A percentile compares a stretch with the other conserved stretches of the same genome.
phyloP scores from a whole-genome alignment of 1,139 yeast species.

The Geotrichum klebahnii region DNA sequence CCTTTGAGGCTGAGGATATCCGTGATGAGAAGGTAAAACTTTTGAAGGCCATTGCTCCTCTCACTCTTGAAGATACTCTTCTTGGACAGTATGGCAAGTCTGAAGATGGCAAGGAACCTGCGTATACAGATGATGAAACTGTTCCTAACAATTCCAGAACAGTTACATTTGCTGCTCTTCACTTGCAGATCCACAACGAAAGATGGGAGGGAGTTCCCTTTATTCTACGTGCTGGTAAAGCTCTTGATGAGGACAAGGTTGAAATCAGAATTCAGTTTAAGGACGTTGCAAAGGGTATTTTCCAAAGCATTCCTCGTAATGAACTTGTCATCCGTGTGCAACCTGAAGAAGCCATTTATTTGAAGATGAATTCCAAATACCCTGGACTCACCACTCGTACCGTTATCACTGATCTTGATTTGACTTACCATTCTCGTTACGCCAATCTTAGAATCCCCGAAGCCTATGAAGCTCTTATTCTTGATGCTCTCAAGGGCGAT shows the following conservation, averaged over 20 bases:
- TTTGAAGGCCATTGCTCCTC: constrained; percentile 70
- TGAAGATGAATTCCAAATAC: constrained; percentile 85
- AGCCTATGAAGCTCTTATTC: constrained; percentile 91
- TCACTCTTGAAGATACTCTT: constrained; percentile 62
- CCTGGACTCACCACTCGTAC: constrained; percentile 87
- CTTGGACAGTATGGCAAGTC: constrained; percentile 86
- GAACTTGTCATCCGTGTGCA: constrained; percentile 91
- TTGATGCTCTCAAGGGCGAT: constrained; percentile 87
- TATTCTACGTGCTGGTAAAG: constrained; percentile 94
- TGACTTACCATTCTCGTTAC: constrained; percentile 79
- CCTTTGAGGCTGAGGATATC: constrained; percentile 85
- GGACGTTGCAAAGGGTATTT: constrained; percentile 78
- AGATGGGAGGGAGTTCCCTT: constrained; percentile 99
- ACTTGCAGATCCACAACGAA: constrained; percentile 75
- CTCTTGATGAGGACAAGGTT: constrained; percentile 81
- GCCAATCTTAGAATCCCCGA: constrained; percentile 75
- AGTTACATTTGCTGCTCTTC: constrained; percentile 87
- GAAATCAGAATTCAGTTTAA: constrained; percentile 92
- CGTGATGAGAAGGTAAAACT: constrained; percentile 96
- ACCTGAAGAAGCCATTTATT: constrained; percentile 89
- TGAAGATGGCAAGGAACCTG: constrained; percentile 83
- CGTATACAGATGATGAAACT: constrained; percentile 89
- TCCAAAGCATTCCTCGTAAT: constrained; percentile 76
- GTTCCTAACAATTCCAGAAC: constrained; percentile 77
- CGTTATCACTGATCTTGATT: constrained; percentile 81